These are phyloP conservation scores for Debaryomyces sp. DNA, from an alignment of 1,139 yeast genomes.

Conservation along the genomic window DNA sequence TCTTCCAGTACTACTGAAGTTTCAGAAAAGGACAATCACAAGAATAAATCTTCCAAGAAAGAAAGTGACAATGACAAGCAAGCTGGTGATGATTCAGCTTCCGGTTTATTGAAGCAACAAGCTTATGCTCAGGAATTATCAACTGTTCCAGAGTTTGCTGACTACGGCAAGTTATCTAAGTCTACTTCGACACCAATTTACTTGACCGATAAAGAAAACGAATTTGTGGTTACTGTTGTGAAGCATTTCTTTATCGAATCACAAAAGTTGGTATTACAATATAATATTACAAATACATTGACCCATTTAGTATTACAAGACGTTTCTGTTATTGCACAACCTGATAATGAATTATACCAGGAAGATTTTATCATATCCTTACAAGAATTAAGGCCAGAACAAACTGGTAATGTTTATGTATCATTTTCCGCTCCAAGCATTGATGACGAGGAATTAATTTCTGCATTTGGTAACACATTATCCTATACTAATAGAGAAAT, in stretches of 20 bases:
- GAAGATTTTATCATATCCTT: slow-evolving; percentile 80
- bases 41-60: slow-evolving; percentile 13
- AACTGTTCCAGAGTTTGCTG: slow-evolving; percentile 67
- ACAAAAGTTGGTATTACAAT: slow-evolving; percentile 81
- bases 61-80: slow-evolving; percentile 16
- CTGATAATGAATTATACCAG: slow-evolving; percentile 58
- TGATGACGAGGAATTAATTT: slow-evolving; percentile 44
- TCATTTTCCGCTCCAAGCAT: slow-evolving; percentile 63
- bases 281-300: slow-evolving; percentile 81
- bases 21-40: slow-evolving; percentile 10
- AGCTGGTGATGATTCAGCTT: slow-evolving; percentile 32
- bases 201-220: slow-evolving; percentile 91
- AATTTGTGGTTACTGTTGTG: slow-evolving; percentile 82
- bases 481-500: slow-evolving; percentile 81
- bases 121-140: slow-evolving; percentile 69
- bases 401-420: slow-evolving; percentile 76
- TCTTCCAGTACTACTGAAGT: slow-evolving; percentile 16
- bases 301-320: slow-evolving; percentile 76
- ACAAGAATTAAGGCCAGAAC: slow-evolving; percentile 69
- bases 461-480: slow-evolving; percentile 68
- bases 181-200: slow-evolving; percentile 62
- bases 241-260: slow-evolving; percentile 74
- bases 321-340: slow-evolving; percentile 72
- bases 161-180: slow-evolving; percentile 76
- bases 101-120: slow-evolving; percentile 54